phyloP scores from a whole-genome alignment of 208 protist species.

The Acanthamoeba castellanii region DNA sequence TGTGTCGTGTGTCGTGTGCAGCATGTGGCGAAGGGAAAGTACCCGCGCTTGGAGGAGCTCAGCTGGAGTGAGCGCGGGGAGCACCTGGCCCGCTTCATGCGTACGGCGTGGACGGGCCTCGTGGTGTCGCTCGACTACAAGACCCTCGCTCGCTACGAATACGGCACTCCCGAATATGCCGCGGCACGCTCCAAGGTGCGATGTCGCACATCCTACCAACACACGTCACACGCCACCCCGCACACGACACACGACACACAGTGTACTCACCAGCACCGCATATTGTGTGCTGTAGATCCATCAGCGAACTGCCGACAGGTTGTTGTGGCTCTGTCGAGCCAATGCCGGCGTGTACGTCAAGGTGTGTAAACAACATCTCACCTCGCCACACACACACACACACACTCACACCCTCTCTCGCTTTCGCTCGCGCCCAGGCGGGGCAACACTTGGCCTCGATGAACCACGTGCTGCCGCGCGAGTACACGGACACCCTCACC shows the following conservation, averaged over 20 bases:
- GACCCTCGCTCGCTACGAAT: conserved; percentile 29
- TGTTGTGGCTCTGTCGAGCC: conserved; percentile 47
- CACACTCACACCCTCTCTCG: too few species aligned
- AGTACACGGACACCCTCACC: conserved; percentile 89
- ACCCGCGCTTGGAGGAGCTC: conserved; percentile 6
- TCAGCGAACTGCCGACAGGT: conserved; percentile 31
- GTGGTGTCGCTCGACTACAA: conserved; percentile 69
- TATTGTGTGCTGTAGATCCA: neutral
- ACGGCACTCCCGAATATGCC: conserved; percentile 62
- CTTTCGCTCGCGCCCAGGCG: conserved; percentile 90
- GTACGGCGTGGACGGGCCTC: neutral
- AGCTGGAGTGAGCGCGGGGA: conserved; percentile 3
- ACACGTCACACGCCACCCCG: neutral
- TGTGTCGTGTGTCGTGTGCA: neutral
- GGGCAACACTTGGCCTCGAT: conserved; percentile 96
- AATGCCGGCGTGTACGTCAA: conserved; percentile 68
- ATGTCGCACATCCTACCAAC: too few species aligned
- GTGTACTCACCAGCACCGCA: too few species aligned
- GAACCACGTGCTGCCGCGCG: conserved; percentile 93
- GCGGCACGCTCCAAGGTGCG: conserved; percentile 18
- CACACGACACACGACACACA: neutral
- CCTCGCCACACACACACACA: too few species aligned
- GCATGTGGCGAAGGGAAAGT: neutral
- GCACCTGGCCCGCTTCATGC: conserved; percentile 41
- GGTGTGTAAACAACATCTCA: neutral